A percentile compares a stretch with the other conserved stretches of the same genome.
These are phyloP conservation scores for Huiozyma naganishii DNA, from an alignment of 805 yeast genomes.

Conservation along the genomic window DNA sequence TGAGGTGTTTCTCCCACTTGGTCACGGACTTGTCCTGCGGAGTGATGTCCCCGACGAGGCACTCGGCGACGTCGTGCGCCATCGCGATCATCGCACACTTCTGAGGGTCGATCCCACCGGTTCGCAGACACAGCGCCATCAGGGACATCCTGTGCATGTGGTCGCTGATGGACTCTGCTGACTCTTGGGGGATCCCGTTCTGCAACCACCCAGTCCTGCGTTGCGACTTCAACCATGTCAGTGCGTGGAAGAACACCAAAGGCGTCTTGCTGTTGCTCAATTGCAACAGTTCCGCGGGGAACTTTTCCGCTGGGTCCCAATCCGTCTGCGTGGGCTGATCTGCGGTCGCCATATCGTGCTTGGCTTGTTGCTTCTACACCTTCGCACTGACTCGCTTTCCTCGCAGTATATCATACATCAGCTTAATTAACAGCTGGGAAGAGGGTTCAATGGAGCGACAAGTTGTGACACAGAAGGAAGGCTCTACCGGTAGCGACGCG, in stretches of 20 bases:
- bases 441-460: background rate
- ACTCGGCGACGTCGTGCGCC: conserved; percentile 90
- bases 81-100: conserved; percentile 78
- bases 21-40: conserved; percentile 58
- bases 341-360: background rate
- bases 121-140: conserved; percentile 54
- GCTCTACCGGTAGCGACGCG: too few relatives aligned
- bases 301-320: conserved; percentile 37
- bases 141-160: conserved; percentile 95
- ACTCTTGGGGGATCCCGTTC: conserved; percentile 35
- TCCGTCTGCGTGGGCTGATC: background rate
- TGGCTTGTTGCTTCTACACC: background rate
- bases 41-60: conserved; percentile 90
- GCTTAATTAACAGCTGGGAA: background rate
- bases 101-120: conserved; percentile 41
- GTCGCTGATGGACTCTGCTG: conserved; percentile 63
- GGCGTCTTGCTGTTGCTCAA: conserved; percentile 6
- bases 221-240: conserved; percentile 62
- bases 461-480: too few relatives aligned
- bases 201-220: conserved; percentile 93
- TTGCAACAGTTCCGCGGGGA: conserved; percentile 32
- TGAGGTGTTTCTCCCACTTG: conserved; percentile 71
- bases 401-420: background rate
- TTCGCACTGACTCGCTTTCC: background rate
- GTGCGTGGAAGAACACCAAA: conserved; percentile 51